phyloP scores from a whole-genome alignment of 1,139 yeast genomes.

The Kurtzmaniella quercitrusa region DNA sequence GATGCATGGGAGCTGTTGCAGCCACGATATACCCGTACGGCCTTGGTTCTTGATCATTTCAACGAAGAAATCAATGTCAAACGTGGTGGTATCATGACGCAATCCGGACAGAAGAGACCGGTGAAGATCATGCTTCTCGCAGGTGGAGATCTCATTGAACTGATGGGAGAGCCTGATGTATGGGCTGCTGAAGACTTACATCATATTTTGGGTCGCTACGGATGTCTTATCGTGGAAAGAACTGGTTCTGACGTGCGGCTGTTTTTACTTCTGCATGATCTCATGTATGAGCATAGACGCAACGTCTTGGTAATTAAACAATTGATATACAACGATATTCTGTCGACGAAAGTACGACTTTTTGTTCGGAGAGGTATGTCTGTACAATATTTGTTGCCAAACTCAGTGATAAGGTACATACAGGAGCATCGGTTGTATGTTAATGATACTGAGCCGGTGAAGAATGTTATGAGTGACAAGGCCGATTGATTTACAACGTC shows the following conservation, averaged over 20 bases:
- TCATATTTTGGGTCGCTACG: conserved; percentile 91
- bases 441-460: conserved; percentile 88
- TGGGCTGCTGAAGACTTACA: conserved; percentile 97
- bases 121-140: conserved; percentile 95
- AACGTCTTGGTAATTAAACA: conserved; percentile 94
- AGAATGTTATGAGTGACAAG: conserved; percentile 70
- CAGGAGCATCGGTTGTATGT: conserved; percentile 86
- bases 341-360: conserved; percentile 89
- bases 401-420: conserved; percentile 89
- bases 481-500: conserved; percentile 26
- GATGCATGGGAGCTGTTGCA: conserved; percentile 99
- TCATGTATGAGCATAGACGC: conserved; percentile 93
- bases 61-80: conserved; percentile 90
- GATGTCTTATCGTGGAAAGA: conserved; percentile 93
- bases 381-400: conserved; percentile 90
- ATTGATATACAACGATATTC: conserved; percentile 90
- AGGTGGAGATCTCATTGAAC: conserved; percentile 95
- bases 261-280: conserved; percentile 86
- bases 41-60: conserved; percentile 92
- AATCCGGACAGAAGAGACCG: conserved; percentile 74
- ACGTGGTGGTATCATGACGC: conserved; percentile 77
- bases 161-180: conserved; percentile 99
- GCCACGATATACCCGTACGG: conserved; percentile 87
- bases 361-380: conserved; percentile 94
- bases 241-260: conserved; percentile 95